Conservation (phyloP, 768 basidiomycete genomes). For the Lactarius quietus region DNA sequence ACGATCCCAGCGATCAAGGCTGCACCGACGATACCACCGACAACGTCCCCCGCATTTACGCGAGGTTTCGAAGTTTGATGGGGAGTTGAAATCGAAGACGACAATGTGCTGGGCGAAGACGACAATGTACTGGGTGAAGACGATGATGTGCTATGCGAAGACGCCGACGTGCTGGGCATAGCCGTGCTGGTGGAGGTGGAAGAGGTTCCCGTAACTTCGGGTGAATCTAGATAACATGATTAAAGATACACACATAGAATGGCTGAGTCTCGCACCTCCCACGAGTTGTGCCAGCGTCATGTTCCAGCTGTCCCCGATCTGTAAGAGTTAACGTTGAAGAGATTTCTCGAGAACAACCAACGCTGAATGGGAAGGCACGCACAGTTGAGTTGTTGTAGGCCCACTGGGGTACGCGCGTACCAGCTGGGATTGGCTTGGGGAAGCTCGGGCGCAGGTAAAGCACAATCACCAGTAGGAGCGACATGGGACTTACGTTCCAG, state of each 20-base stretch:
- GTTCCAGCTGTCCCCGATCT: conserved; percentile 17
- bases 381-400: conserved; percentile 48
- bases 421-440: conserved; percentile 36
- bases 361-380: conserved; percentile 8
- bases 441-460: conserved; percentile 6
- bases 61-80: conserved; percentile 38
- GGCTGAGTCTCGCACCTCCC: background rate
- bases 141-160: no score
- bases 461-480: background rate
- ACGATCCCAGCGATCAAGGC: conserved; percentile 39
- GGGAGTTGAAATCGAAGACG: background rate
- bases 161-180: no score
- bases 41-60: conserved; percentile 61
- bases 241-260: background rate
- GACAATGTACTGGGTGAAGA: no score
- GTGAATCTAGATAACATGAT: background rate
- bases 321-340: no score
- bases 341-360: background rate
- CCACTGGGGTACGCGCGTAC: conserved; percentile 45
- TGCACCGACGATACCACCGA: conserved; percentile 51
- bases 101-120: no score
- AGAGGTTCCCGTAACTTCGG: background rate
- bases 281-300: background rate
- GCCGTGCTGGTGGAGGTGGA: background rate
- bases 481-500: conserved; percentile 17